Evolutionary conservation across 1,139 yeast species (phyloP), one percentile per base, ranked within the genome.

Genomic region (Pichia sp.): DNA sequence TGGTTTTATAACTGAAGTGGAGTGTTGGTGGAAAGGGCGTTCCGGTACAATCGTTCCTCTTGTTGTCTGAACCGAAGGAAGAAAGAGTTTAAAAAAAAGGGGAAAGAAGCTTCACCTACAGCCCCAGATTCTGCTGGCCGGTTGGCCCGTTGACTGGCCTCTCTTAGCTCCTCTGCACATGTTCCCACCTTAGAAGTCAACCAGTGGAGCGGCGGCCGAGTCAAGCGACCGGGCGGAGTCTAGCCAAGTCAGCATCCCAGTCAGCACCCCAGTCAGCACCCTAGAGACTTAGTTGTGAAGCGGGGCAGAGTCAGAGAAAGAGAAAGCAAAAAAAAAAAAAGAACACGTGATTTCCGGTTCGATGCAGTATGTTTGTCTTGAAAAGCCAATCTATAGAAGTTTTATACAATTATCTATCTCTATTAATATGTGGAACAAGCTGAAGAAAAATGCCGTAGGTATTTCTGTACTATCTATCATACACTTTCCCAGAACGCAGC

Each of bases 401-500:
- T 36, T 5, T 36, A 36, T 36, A 36, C 40, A 36, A 36, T 36
- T 36, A 36, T 36, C 40, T 36, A 36, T 36, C 40, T 36, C 40
- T 36, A 36, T 36, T 14, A 36, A 16, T 10, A 36, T 36, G 14
- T 20, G 24, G 24, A 20, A 20, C 24, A 20, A 20, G 24, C 24
- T 20, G 24, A 20, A 20, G 3, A 20, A 20, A 20, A 20, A 14
- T 6, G 14, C 16, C n/a, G 40, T 36, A 14, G 7, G 14, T 9
- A 14, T 36, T 4, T 27, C 7, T 17, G 45, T 44, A 20, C 24
- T 20, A 20, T 20, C 24, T 20, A 14, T 30, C 38, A 29, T 12
- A 29, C 48, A 30, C 33, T 47, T 46, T 66, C 61, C 83, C 83
- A 79, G 59, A 67, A 77, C 6, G 56, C 56, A 51, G 70, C 69